Evolutionary conservation across 2,329 filamentous ascomycete genomes (phyloP), one percentile per base, ranked within the genome.

Genomic region (Coniella vitis): DNA sequence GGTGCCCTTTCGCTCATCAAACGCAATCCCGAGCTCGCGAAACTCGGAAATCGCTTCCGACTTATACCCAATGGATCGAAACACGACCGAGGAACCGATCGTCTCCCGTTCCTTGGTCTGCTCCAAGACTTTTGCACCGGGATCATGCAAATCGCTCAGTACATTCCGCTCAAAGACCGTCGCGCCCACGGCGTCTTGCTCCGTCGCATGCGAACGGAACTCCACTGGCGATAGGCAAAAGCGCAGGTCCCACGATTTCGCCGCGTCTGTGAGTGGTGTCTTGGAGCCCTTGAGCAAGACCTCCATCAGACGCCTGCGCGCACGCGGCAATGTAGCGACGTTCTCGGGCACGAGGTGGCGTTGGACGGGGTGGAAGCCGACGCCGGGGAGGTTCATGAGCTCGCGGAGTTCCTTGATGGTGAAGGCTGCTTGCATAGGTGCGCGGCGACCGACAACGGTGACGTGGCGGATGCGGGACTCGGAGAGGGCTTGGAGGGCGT

Each of bases 381-480:
- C 84, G 1, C 71, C 71, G 0, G 81, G 77, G 3, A 97, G 74
- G 43, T 86, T 85, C 69, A 95, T 83, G 4, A 98, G 71, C 66
- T 98, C 93, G 32, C 93, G 82, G 14, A 89, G 71, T 69, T 98
- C 93, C 66, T 96, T 97, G 64, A 95, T 95, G 0, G 91, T 96
- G 60, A 95, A 97, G 1, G 93, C 83, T 20, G 89, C 91, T 75
- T 95, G 90, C 74, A 95, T 77, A 1, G 90, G 90, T 0, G 93
- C 93, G 61, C 93, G 79, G 57, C 93, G 78, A 12, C 91, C 93
- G 19, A 97, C 84, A n/a, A 98, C 78, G 52, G 85, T 83, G 2
- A 98, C 89, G 35, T 84, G 78, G 61, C 81, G 87, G 42, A 97
- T 75, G 49, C 73, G 84, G 63, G 86, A 95, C 56, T 72, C 77